Conservation (phyloP, 768 basidiomycete species). For the Crassisporium funariophilum region DNA sequence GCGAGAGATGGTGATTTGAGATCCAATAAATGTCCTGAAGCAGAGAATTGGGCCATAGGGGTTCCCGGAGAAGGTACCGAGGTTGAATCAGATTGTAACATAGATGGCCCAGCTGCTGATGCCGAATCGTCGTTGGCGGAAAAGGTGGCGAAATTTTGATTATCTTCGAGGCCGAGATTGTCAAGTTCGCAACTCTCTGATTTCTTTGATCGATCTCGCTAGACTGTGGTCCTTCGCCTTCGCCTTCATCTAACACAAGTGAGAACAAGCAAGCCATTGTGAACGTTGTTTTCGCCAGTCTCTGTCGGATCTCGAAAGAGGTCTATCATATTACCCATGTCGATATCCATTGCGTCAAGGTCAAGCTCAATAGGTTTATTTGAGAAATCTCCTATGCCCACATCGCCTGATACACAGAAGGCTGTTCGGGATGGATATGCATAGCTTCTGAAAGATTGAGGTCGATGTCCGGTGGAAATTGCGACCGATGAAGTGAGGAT, state of each 20-base stretch:
- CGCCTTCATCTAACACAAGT: slow-evolving; percentile 30
- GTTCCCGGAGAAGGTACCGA: slow-evolving; percentile 42
- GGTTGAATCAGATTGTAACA: slow-evolving; percentile 10
- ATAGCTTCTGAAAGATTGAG: slow-evolving; percentile 47
- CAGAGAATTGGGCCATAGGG: slow-evolving; percentile 47
- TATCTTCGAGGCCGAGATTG: no score
- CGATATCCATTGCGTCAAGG: slow-evolving; percentile 70
- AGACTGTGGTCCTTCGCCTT: slow-evolving; percentile 7
- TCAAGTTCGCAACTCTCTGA: no score
- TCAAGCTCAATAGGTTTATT: slow-evolving; percentile 86
- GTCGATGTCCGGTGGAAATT: slow-evolving; percentile 73
- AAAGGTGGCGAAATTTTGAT: slow-evolving; percentile 23
- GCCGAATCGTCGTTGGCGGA: slow-evolving; percentile 8
- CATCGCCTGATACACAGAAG: slow-evolving; percentile 34
- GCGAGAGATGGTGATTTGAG: slow-evolving; percentile 27
- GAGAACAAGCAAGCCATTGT: slow-evolving; percentile 58
- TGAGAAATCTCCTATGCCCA: slow-evolving; percentile 55
- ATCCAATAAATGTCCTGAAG: slow-evolving; percentile 21
- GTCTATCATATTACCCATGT: slow-evolving; percentile 54
- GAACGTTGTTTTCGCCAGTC: slow-evolving; percentile 32
- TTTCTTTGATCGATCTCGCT: no score
- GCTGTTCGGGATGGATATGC: slow-evolving; percentile 14
- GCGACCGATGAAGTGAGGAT: slow-evolving; percentile 74
- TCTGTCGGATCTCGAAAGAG: slow-evolving; percentile 55
- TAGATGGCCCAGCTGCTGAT: slow-evolving; percentile 1